Evolutionary conservation across 345 rosid genomes (phyloP), one percentile per base, ranked within the genome.

Genomic region (Cochlearia excelsa): DNA sequence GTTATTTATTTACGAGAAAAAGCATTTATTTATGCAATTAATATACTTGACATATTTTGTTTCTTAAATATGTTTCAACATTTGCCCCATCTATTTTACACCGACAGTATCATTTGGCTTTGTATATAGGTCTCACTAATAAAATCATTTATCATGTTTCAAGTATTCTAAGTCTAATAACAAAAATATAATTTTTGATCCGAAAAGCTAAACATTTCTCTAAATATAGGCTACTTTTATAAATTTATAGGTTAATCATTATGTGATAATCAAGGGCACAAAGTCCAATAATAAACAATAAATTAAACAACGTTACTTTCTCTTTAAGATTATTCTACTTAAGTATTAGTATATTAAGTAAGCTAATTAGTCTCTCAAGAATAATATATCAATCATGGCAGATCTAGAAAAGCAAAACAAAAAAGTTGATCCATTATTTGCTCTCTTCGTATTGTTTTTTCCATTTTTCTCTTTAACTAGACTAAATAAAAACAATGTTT

Each of bases 381-480:
- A 69, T 52, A 63, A 63, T 70, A 63, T 63, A 63, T 63, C 74
- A 63, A 70, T 70, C 69, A 70, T 70, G 58, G 65, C 51, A 57
- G 30, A 57, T 43, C 43, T 43, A 63, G 49, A 63, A 70, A 69
- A 69, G 73, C 38, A 48, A 23, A 33, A 61, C 47, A 55, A 69
- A 69, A 53, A 69, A 62, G 73, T 62, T 45, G 3, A 63, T 62
- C 69, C 68, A 70, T 70, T 70, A 63, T 63, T 63, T 70, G 35
- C 30, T 70, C 49, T 63, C 65, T 63, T 70, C 65, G 26, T 70
- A 33, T 50, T 43, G 68, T 70, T 35, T 62, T 62, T 55, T 3
- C 46, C 23, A 33, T 33, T 37, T 49, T 69, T 63, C 39, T 41
- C 31, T 39, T 54, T 54, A 11, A 16, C 27, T 61, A 37, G 40